A percentile compares a stretch with the other conserved stretches of the same genome.
Evolutionary conservation across 23 red algal species (phyloP).

Genomic region (Gracilaria gracilis): DNA sequence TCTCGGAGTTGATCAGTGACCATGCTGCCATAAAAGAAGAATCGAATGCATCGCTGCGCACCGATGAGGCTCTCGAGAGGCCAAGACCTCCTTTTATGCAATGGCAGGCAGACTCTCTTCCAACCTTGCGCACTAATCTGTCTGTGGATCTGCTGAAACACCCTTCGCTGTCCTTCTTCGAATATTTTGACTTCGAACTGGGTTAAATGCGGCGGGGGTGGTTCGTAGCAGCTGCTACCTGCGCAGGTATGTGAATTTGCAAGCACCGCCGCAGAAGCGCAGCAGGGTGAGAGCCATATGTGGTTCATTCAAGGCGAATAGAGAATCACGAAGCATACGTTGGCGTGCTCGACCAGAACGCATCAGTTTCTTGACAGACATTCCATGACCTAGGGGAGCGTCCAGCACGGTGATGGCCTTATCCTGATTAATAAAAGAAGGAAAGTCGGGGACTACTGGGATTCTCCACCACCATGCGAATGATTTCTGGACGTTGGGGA

Average conservation of each 20-base stretch:
- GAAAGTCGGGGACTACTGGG: too few species aligned
- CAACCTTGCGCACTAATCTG: too few species aligned
- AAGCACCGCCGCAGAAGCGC: slow-evolving; percentile 5
- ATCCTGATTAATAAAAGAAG: too few species aligned
- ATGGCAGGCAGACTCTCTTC: too few species aligned
- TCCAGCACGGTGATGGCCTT: background rate
- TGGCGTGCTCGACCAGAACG: background rate
- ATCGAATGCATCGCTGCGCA: too few species aligned
- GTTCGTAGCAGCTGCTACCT: too few species aligned
- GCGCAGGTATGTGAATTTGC: slow-evolving; percentile 21
- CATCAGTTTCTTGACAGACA: background rate
- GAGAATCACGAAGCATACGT: background rate
- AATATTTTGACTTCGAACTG: background rate
- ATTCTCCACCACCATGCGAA: too few species aligned
- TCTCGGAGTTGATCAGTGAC: too few species aligned
- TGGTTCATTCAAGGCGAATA: background rate
- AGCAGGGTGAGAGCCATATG: slow-evolving; percentile 11
- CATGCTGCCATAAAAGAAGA: too few species aligned
- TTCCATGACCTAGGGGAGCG: background rate
- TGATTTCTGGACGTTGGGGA: too few species aligned
- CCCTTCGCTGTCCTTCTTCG: background rate
- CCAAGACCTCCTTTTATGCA: too few species aligned
- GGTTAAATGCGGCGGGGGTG: slow-evolving; percentile 52
- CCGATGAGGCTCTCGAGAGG: too few species aligned
- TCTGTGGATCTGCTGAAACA: background rate